Conservation (phyloP, 176 grass and related monocot genomes). For the Raddia guianensis region DNA sequence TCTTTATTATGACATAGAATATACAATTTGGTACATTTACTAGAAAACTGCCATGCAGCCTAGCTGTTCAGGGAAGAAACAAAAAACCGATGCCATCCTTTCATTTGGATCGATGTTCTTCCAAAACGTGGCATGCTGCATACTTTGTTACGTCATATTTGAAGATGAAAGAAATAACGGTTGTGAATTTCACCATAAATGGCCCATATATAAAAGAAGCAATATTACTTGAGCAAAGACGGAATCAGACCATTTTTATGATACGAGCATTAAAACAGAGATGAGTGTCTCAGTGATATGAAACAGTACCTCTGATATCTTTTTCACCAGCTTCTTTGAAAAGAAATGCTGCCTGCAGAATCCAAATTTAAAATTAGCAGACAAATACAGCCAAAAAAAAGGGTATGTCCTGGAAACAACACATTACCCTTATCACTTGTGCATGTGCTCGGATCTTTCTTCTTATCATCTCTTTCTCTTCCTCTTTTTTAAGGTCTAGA, state of each 20-base stretch:
- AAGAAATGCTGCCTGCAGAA: constrained; percentile 77
- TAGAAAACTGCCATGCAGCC: background rate
- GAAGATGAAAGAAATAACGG: background rate
- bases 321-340: constrained; percentile 88
- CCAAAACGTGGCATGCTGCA: constrained; percentile 14
- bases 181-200: background rate
- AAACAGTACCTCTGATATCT: constrained; percentile 50
- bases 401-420: constrained; percentile 4
- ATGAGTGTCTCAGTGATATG: constrained; percentile 3
- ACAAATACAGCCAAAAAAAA: background rate
- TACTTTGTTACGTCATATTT: background rate
- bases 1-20: background rate
- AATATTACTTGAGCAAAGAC: background rate
- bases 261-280: constrained; percentile 26
- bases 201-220: background rate
- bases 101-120: background rate
- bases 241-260: background rate
- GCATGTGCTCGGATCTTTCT: constrained; percentile 71
- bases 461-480: constrained; percentile 73
- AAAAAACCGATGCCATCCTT: background rate
- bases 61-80: background rate
- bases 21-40: constrained; percentile 11
- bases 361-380: constrained; percentile 49
- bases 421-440: constrained; percentile 84
- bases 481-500: constrained; percentile 78